phyloP scores from a whole-genome alignment of 441 rosid species.

The Raphanus hybrid region DNA sequence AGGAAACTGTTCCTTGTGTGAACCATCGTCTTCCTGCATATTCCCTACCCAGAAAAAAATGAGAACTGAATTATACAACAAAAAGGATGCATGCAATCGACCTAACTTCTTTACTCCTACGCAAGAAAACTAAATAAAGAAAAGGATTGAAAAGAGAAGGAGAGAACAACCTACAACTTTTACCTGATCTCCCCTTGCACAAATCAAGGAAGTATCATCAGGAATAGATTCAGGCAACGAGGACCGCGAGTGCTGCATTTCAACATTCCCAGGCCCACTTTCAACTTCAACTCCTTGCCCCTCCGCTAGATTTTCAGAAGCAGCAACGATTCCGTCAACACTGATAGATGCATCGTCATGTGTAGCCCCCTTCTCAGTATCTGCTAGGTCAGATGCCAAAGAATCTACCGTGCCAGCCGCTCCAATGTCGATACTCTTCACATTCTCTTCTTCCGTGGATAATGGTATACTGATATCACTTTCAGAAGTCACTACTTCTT shows the following conservation, averaged over 20 bases:
- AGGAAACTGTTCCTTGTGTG: conserved; percentile 51
- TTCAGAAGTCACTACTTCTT: conserved; percentile 42
- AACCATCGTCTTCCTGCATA: conserved; percentile 90
- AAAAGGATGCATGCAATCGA: conserved; percentile 38
- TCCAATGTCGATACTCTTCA: conserved; percentile 37
- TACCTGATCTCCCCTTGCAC: conserved; percentile 77
- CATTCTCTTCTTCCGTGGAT: conserved; percentile 46
- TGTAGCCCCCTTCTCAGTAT: conserved; percentile 50
- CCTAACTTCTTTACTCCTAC: conserved; percentile 35
- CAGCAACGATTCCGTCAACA: conserved; percentile 32
- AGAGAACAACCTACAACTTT: conserved; percentile 88
- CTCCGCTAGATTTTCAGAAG: conserved; percentile 38
- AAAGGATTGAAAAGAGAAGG: conserved; percentile 41
- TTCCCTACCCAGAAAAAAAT: conserved; percentile 95
- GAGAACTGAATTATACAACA: conserved; percentile 73
- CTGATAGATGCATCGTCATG: conserved; percentile 36
- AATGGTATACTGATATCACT: conserved; percentile 39
- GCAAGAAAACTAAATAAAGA: conserved; percentile 22
- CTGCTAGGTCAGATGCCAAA: conserved; percentile 37
- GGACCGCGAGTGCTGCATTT: conserved; percentile 45
- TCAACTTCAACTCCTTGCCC: conserved; percentile 42
- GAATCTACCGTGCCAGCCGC: conserved; percentile 32
- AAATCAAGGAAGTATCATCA: conserved; percentile 56
- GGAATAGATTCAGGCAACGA: conserved; percentile 50
- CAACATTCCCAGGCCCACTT: conserved; percentile 42